Evolutionary conservation across 192 early-diverging fungal species (phyloP).

Genomic region (Linnemannia hyalina): DNA sequence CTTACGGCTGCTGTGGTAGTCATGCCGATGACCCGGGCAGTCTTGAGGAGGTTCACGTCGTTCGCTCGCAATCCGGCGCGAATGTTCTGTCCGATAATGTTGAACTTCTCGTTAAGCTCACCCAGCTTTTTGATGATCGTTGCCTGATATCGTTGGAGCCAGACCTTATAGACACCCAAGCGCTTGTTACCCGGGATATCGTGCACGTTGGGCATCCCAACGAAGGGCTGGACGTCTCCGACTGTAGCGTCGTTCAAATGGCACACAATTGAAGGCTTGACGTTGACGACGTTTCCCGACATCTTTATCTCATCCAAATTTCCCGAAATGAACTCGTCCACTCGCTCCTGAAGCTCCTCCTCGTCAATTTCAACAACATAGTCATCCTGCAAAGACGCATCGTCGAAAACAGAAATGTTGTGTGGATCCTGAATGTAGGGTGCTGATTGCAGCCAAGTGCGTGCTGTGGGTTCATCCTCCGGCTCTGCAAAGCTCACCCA

Average conservation of each 20-base stretch:
- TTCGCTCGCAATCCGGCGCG: slow-evolving; percentile 25
- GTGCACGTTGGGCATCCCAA: slow-evolving; percentile 31
- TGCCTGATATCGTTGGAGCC: slow-evolving; percentile 37
- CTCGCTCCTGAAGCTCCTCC: slow-evolving; percentile 59
- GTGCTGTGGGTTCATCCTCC: slow-evolving; percentile 33
- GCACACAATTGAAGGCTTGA: slow-evolving; percentile 47
- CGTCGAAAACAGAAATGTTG: slow-evolving; percentile 52
- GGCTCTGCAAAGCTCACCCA: slow-evolving; percentile 49
- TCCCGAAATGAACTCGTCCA: slow-evolving; percentile 58
- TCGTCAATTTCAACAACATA: slow-evolving; percentile 64
- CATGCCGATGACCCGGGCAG: slow-evolving; percentile 66
- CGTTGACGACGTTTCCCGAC: slow-evolving; percentile 10
- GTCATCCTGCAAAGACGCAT: slow-evolving; percentile 38
- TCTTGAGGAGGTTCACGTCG: slow-evolving; percentile 36
- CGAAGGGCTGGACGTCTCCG: slow-evolving; percentile 22
- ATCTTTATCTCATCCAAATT: slow-evolving; percentile 22
- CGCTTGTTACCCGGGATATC: slow-evolving; percentile 46
- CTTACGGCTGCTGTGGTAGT: slow-evolving; percentile 71
- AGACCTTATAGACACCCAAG: slow-evolving; percentile 50
- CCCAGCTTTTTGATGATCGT: slow-evolving; percentile 17
- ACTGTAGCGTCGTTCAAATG: slow-evolving; percentile 25
- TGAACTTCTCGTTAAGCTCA: slow-evolving; percentile 13
- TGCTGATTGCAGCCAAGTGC: slow-evolving; percentile 27
- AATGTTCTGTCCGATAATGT: slow-evolving; percentile 43
- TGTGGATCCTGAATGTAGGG: slow-evolving; percentile 41